Conservation (phyloP, 805 yeast species). For the Candida stauntonica region DNA sequence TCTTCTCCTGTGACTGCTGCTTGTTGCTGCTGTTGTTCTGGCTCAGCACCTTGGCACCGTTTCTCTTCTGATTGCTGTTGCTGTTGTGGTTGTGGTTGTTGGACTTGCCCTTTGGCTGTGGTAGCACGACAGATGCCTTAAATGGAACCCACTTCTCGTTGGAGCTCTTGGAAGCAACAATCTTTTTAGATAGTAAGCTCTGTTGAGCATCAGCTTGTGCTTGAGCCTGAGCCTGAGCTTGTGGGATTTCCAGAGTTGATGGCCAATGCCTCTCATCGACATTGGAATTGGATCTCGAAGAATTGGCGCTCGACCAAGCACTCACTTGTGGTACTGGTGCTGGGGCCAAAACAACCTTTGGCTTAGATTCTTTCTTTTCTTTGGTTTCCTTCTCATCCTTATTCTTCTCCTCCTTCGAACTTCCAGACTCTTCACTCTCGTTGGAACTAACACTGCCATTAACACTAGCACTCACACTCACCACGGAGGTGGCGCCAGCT, state of each 20-base stretch:
- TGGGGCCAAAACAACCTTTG: constrained; percentile 44
- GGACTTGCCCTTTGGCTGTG: constrained; percentile 27
- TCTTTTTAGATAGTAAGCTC: constrained; percentile 17
- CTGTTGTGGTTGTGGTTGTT: constrained; percentile 14
- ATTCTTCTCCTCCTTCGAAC: constrained; percentile 3
- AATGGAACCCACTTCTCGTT: constrained; percentile 75
- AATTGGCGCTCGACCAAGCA: constrained; percentile 45
- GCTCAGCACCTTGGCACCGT: constrained; percentile 6
- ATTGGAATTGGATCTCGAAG: constrained; percentile 24
- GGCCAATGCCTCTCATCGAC: constrained; percentile 33
- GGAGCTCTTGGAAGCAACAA: constrained; percentile 19
- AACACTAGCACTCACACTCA: too few species aligned
- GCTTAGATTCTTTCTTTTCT: constrained; percentile 22
- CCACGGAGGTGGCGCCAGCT: too few species aligned
- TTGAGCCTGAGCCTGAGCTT: constrained; percentile 14
- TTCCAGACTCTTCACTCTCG: too few species aligned
- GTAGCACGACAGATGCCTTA: constrained; percentile 49
- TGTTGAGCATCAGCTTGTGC: too few species aligned
- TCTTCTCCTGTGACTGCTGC: constrained; percentile 15
- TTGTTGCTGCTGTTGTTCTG: constrained; percentile 15
- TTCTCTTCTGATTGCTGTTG: constrained; percentile 21
- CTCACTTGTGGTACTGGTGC: constrained; percentile 61
- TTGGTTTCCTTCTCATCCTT: constrained; percentile 19
- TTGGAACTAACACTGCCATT: too few species aligned
- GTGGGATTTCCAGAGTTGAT: constrained; percentile 32